Evolutionary conservation across 179 eudicot genomes (phyloP).

Genomic region (Patellifolia procumbens): DNA sequence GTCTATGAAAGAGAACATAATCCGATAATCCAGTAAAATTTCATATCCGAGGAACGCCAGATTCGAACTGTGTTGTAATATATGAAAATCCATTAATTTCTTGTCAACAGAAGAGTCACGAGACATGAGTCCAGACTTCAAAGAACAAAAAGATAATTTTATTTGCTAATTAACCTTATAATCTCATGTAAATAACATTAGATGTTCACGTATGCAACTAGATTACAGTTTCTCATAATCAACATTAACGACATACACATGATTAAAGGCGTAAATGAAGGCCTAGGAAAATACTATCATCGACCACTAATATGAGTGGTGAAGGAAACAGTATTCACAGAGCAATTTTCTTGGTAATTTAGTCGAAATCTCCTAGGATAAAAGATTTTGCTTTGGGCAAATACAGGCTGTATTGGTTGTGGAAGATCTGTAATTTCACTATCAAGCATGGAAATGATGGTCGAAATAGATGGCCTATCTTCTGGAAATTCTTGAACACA

Average conservation of each 20-base stretch:
- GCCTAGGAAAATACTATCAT: neutral
- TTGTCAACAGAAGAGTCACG: too few relatives aligned
- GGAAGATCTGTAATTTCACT: conserved; percentile 34
- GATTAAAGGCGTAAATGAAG: neutral
- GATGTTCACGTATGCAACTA: neutral
- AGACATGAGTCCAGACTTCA: too few relatives aligned
- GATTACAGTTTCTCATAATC: neutral
- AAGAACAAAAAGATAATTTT: too few relatives aligned
- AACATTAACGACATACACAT: neutral
- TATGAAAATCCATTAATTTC: too few relatives aligned
- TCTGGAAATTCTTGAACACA: conserved; percentile 41
- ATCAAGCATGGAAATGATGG: conserved; percentile 36
- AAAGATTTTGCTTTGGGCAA: neutral
- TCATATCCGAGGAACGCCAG: too few relatives aligned
- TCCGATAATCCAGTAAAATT: too few relatives aligned
- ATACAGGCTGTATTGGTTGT: conserved; percentile 40
- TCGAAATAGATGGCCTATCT: conserved; percentile 29
- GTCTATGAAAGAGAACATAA: too few relatives aligned
- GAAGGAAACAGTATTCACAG: neutral
- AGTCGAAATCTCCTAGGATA: neutral
- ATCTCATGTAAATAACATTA: neutral
- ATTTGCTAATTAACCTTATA: neutral
- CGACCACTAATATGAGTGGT: conserved; percentile 2
- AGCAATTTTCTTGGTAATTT: neutral
- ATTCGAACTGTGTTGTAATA: too few relatives aligned